A percentile compares a stretch with the other conserved stretches of the same genome.
Conservation (phyloP, 2,329 filamentous ascomycete genomes). For the Xylariales sp. region DNA sequence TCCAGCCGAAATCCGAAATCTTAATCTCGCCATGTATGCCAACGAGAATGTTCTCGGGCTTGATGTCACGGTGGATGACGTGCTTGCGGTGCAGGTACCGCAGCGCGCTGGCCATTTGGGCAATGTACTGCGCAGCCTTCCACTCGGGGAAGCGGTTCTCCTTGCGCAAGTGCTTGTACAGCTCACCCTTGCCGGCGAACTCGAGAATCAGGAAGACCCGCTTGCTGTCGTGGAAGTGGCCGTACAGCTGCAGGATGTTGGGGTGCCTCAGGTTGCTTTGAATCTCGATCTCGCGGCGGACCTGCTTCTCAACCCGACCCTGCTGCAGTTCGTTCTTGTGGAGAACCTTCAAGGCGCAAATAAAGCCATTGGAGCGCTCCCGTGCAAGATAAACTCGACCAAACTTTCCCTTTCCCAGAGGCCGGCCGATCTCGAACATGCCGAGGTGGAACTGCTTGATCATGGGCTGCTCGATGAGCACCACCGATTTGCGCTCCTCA, state of each 20-base stretch:
- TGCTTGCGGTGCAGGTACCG: slow-evolving; percentile 94
- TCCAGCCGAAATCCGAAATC: slow-evolving; percentile 98
- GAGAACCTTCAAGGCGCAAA: slow-evolving; percentile 81
- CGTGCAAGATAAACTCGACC: slow-evolving; percentile 81
- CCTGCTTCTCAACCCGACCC: slow-evolving; percentile 77
- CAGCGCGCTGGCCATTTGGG: slow-evolving; percentile 85
- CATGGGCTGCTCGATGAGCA: slow-evolving; percentile 53
- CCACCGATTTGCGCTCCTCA: slow-evolving; percentile 43
- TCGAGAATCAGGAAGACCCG: slow-evolving; percentile 84
- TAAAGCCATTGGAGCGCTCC: slow-evolving; percentile 73
- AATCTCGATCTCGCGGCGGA: slow-evolving; percentile 84
- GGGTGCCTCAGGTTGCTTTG: slow-evolving; percentile 83
- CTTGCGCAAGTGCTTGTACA: slow-evolving; percentile 81
- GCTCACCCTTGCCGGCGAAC: slow-evolving; percentile 79
- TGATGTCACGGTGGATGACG: slow-evolving; percentile 96
- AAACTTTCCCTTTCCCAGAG: slow-evolving; percentile 83
- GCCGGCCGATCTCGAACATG: slow-evolving; percentile 91
- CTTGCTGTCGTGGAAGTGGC: slow-evolving; percentile 86
- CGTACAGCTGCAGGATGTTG: slow-evolving; percentile 79
- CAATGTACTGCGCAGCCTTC: slow-evolving; percentile 83
- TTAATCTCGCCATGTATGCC: slow-evolving; percentile 98
- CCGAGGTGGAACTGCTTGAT: slow-evolving; percentile 74
- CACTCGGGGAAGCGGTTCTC: slow-evolving; percentile 79
- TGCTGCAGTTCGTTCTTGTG: slow-evolving; percentile 81
- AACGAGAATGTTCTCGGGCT: slow-evolving; percentile 94